Evolutionary conservation across 768 basidiomycete species (phyloP), one percentile per base, ranked within the genome.

Genomic region (Tricholoma matsutake): DNA sequence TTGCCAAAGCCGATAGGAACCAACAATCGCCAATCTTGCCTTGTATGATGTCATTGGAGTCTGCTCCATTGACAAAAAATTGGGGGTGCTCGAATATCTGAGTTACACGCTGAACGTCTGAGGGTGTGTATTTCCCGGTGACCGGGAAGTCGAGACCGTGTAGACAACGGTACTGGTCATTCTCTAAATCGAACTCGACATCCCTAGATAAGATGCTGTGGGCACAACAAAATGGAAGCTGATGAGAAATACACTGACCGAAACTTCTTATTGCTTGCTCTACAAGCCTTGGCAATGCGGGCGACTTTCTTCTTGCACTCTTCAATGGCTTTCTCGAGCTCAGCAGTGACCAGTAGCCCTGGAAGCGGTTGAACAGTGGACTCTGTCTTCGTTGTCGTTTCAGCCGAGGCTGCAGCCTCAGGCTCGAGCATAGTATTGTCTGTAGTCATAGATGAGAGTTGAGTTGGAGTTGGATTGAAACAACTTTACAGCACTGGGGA

Each of bases 121-220:
- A 73, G 0, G 80, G 80, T 1, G 25, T 60, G 63, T 71, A 75
- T 31, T 66, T 64, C 58, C 55, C 65, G 2, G 60, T 51, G 10
- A 56, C 8, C 20, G 62, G 64, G 25, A 66, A 63, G 8, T 70
- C 70, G 5, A 81, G 70, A 2, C 76, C 76, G 69, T 82, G 68
- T 16, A 86, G 73, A 67, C 84, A 85, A 7, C 76, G 71, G 4
- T 79, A 72, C 55, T 71, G 69, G 68, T 85, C 83, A 35, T 81
- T 81, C 68, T 83, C 82, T 11, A 86, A 70, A 62, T 86, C 84
- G 62, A 85, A 85, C 61, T 83, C 83, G 52, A 81, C 72, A 64
- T 86, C 84, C 57, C 83, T 86, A 61, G 47, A 34, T 43, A 20
- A 28, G 20, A 20, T 54, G 6, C 35, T 8, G 35, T 35, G 20